These are phyloP conservation scores for Arthromyces matolae DNA, from an alignment of 768 basidiomycete genomes.

Conservation along the genomic window DNA sequence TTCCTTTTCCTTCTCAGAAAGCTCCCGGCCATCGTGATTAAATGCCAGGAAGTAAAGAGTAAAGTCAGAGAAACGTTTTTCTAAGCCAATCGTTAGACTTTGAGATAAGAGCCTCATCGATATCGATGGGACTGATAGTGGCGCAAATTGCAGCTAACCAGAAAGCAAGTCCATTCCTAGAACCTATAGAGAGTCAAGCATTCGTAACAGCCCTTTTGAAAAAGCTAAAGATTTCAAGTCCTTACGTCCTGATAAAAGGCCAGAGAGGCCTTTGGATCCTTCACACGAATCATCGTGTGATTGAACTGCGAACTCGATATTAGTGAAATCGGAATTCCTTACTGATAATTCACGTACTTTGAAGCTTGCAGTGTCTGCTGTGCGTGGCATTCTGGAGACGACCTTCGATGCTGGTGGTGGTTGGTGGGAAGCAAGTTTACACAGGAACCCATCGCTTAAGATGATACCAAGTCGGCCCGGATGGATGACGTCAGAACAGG, in stretches of 20 bases:
- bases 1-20: constrained; percentile 51
- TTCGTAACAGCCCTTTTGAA: neutral
- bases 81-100: constrained; percentile 28
- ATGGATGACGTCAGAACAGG: neutral
- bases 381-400: constrained; percentile 53
- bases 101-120: constrained; percentile 4
- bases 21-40: constrained; percentile 51
- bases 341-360: neutral
- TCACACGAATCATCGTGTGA: constrained; percentile 87
- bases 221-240: neutral
- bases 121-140: constrained; percentile 4
- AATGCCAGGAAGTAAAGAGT: constrained; percentile 87
- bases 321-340: neutral
- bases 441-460: neutral
- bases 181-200: constrained; percentile 29
- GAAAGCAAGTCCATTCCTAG: constrained; percentile 77
- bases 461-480: constrained; percentile 2
- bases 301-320: constrained; percentile 52
- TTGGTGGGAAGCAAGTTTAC: constrained; percentile 2
- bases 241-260: constrained; percentile 74
- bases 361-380: constrained; percentile 62
- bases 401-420: constrained; percentile 11
- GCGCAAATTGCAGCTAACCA: constrained; percentile 28
- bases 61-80: constrained; percentile 54
- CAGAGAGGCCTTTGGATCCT: constrained; percentile 79